phyloP scores from a whole-genome alignment of 2,329 filamentous ascomycete genomes.

The Cladosporium austrohemisphaericum region DNA sequence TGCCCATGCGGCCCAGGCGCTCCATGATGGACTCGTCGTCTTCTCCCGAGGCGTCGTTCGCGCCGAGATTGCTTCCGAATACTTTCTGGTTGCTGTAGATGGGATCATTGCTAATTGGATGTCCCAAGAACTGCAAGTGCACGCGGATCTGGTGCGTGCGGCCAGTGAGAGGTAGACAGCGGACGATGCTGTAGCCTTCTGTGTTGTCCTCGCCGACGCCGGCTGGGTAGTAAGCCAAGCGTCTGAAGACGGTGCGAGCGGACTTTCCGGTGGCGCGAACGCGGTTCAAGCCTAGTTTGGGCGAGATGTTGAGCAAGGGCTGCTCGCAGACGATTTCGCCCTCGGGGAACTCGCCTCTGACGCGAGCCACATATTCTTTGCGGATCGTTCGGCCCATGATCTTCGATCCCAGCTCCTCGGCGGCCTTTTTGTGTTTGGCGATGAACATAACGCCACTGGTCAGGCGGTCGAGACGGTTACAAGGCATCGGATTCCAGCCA shows the following conservation, averaged over 20 bases:
- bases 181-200: constrained; percentile 86
- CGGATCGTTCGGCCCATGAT: constrained; percentile 77
- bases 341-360: constrained; percentile 86
- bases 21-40: constrained; percentile 88
- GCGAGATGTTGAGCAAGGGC: constrained; percentile 89
- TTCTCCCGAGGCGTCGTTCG: constrained; percentile 61
- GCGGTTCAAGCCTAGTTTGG: constrained; percentile 88
- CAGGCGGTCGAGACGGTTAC: constrained; percentile 88
- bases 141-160: constrained; percentile 93
- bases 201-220: constrained; percentile 25
- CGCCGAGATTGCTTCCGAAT: constrained; percentile 77
- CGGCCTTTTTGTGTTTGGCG: constrained; percentile 77
- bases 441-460: constrained; percentile 99
- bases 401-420: constrained; percentile 71
- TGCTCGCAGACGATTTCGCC: constrained; percentile 89
- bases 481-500: constrained; percentile 63
- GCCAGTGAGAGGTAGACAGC: constrained; percentile 88
- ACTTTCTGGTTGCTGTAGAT: constrained; percentile 95
- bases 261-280: constrained; percentile 91
- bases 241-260: constrained; percentile 85
- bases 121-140: constrained; percentile 87
- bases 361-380: constrained; percentile 92
- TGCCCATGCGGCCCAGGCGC: constrained; percentile 83
- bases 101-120: constrained; percentile 94
- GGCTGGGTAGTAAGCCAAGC: constrained; percentile 84